phyloP scores from a whole-genome alignment of 2,329 filamentous ascomycete genomes.

The Madurella fahalii region DNA sequence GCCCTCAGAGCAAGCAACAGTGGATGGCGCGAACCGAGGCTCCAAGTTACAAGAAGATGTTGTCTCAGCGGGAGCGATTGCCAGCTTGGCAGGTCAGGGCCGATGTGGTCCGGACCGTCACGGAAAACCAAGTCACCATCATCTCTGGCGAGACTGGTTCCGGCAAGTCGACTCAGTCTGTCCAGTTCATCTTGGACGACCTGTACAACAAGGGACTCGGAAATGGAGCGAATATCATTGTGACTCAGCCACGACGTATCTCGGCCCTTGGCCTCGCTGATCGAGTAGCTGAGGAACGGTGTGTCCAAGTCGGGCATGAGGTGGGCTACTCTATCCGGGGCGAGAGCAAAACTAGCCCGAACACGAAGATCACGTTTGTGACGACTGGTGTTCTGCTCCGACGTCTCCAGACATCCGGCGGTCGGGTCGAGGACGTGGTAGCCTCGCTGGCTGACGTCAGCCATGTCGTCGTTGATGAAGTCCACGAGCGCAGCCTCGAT shows the following conservation, averaged over 20 bases:
- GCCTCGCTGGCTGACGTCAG: constrained; percentile 83
- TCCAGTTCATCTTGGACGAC: constrained; percentile 93
- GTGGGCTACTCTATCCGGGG: constrained; percentile 90
- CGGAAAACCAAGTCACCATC: constrained; percentile 81
- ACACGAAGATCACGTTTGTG: constrained; percentile 90
- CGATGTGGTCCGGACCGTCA: constrained; percentile 70
- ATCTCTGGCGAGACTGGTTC: constrained; percentile 96
- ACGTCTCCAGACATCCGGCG: constrained; percentile 85
- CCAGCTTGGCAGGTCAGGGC: constrained; percentile 86
- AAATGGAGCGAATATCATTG: constrained; percentile 79
- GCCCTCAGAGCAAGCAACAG: constrained; percentile 56
- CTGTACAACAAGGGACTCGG: constrained; percentile 74
- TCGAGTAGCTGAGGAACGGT: constrained; percentile 88
- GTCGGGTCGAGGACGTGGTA: constrained; percentile 72
- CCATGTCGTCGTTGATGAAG: constrained; percentile 93
- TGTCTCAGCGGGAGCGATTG: constrained; percentile 65
- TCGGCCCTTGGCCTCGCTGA: constrained; percentile 92
- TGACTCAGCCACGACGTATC: constrained; percentile 91
- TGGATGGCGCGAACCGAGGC: constrained; percentile 67
- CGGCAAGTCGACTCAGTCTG: constrained; percentile 93
- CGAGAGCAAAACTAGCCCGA: constrained; percentile 69
- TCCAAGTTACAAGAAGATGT: constrained; percentile 68
- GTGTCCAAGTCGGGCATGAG: constrained; percentile 74
- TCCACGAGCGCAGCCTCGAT: constrained; percentile 91
- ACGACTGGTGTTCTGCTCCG: constrained; percentile 91